Base-by-base conservation (phyloP, 352 stramenopile species). In the Phytophthora hybrid region DNA sequence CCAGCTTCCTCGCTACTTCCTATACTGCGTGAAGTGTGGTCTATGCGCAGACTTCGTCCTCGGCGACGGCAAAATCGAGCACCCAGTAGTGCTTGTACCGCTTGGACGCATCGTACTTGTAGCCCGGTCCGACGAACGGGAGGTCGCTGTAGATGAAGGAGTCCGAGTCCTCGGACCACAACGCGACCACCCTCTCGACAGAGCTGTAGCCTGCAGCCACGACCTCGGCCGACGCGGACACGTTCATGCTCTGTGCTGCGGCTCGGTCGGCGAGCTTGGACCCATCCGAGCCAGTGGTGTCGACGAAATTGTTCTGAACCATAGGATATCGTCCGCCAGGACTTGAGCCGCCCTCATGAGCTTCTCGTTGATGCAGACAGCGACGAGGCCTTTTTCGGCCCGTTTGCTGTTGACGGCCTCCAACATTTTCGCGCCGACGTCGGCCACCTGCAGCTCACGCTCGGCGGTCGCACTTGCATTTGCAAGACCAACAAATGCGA, bases 321-420 rank as follows among this genome's bases (percentile, higher is more conserved):
- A 77, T n/a, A n/a, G n/a, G n/a, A n/a, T 73, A 51, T 79, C 75
- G 19, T 71, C 60, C 0, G 67, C 75, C 46, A 67, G 41, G 19
- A 59, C 55, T 39, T 79, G 71, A 18, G 75, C 67, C 29, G 75
- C 69, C 58, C 63, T 55, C 39, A 67, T 65, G 14, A 82, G 26
- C 60, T 79, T 82, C 66, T 54, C 66, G 78, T 85, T 88, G 66
- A 85, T 74, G 56, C 81, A 88, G 23, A 21, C 31, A 26, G 62
- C 52, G 6, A 18, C 37, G 29, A 85, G 74, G 1, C 74, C 74
- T 23, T 76, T 76, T 29, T 77, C 74, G 29, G 73, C 56, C 21
- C 81, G 81, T 63, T 81, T 83, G 44, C 58, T 56, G 71, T 88
- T 88, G 55, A 88, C 66, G 10, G 70, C 66, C 7, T 52, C 53